Percentiles rank a stretch among this genome's conserved stretches.
Evolutionary conservation across 1,284 basidiomycete species (phyloP).

Genomic region (Puccinia polysora): DNA sequence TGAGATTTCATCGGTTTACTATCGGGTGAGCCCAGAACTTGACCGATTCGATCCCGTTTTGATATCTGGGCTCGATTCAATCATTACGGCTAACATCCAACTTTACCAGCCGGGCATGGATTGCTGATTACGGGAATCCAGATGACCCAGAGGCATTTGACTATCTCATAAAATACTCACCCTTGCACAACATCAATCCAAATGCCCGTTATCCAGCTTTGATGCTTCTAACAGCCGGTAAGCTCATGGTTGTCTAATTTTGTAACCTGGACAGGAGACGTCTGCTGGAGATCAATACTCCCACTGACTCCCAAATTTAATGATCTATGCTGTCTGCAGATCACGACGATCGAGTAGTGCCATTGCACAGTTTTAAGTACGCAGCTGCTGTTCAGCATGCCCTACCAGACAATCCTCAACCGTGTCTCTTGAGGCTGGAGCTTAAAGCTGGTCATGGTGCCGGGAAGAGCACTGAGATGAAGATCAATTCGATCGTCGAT

Average conservation of each 20-base stretch:
- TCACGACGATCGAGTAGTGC: slow-evolving; percentile 73
- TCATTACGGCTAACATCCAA: not conserved
- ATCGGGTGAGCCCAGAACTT: slow-evolving; percentile 60
- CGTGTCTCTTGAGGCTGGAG: slow-evolving; percentile 69
- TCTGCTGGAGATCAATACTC: not conserved
- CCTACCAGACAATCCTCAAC: slow-evolving; percentile 60
- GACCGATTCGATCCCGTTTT: not conserved
- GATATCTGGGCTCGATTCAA: not conserved
- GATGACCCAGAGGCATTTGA: slow-evolving; percentile 70
- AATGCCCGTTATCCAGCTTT: slow-evolving; percentile 62
- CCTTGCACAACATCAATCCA: slow-evolving; percentile 64
- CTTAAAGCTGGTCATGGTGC: slow-evolving; percentile 74
- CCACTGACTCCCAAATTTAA: not conserved
- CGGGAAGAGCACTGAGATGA: slow-evolving; percentile 70
- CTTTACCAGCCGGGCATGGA: slow-evolving; percentile 66
- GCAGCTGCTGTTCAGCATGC: slow-evolving; percentile 68
- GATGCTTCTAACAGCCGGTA: slow-evolving; percentile 69
- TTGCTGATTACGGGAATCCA: slow-evolving; percentile 74
- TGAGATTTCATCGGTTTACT: slow-evolving; percentile 72
- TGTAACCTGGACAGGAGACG: not conserved
- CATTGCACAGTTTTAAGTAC: slow-evolving; percentile 74
- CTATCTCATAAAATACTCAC: slow-evolving; percentile 68
- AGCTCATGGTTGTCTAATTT: not conserved
- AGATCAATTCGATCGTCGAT: slow-evolving; percentile 69
- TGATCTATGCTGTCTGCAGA: slow-evolving; percentile 7